Conservation (phyloP, 192 early-diverging fungal species). For the Backusella psychrophila region DNA sequence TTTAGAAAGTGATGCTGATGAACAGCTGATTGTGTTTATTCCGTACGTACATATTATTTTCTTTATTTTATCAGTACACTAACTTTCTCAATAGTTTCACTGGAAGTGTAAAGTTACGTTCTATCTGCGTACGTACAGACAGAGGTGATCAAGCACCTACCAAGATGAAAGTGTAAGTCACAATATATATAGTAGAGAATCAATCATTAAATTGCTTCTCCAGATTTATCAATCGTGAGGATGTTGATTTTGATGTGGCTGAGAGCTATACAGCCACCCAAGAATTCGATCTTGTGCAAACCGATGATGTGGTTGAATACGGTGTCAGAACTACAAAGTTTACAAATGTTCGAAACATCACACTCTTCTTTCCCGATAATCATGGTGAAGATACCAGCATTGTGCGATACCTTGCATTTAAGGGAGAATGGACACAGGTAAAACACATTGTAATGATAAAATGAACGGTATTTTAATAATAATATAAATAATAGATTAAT, state of each 20-base stretch:
- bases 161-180: constrained; percentile 69
- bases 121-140: constrained; percentile 75
- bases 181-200: no score
- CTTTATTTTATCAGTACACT: neutral
- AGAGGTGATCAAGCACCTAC: constrained; percentile 59
- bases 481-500: constrained; percentile 44
- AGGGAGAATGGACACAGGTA: constrained; percentile 86
- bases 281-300: constrained; percentile 75
- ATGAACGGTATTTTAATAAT: neutral
- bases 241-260: constrained; percentile 88
- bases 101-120: constrained; percentile 86
- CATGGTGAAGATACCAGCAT: constrained; percentile 75
- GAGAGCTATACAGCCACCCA: constrained; percentile 70
- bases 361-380: constrained; percentile 79
- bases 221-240: constrained; percentile 85
- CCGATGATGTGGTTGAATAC: constrained; percentile 60
- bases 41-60: constrained; percentile 54
- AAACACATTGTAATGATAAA: neutral
- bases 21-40: constrained; percentile 85
- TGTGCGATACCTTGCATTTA: constrained; percentile 84
- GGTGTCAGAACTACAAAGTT: constrained; percentile 72
- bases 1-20: constrained; percentile 85
- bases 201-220: no score
- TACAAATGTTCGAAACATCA: constrained; percentile 71
- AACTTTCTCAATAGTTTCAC: constrained; percentile 64